Evolutionary conservation across 2,329 filamentous ascomycete genomes (phyloP), one percentile per base, ranked within the genome.

Genomic region (Paraphaeosphaeria sporulosa): DNA sequence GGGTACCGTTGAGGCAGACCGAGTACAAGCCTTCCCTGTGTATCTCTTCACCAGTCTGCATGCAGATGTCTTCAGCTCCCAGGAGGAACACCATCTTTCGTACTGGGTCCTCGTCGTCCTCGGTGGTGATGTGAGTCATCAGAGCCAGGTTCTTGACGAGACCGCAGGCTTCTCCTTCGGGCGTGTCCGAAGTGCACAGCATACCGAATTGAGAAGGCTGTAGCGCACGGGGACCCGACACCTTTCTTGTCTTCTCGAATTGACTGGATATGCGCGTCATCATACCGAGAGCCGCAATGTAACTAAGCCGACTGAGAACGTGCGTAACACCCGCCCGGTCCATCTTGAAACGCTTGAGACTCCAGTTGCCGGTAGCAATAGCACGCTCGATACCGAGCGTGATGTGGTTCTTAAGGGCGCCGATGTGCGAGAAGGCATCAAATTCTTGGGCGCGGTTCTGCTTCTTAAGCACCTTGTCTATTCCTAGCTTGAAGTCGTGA

Each of bases 61-160:
- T 88, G 64, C 90, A 89, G 36, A 96, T 91, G 58, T 94, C 88
- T 78, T 92, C 92, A 2, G 92, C 90, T 47, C 96, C 94, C 27
- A 98, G 84, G 58, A 92, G 89, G 74, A 94, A 95, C 1, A 97
- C 89, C 76, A 96, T 88, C 71, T 92, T 90, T 70, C 89, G 90
- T 17, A 99, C 92, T 0, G 95, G 94, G 19, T 89, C 92, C 75
- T 98, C 95, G 58, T 97, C 93, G 58, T 96, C 93, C 65, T 97
- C 93, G 1, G 95, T 99, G 0, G 95, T 99, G 69, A 99, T 98
- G 74, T 99, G 96, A 54, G 96, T 99, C 95, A 99, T 99, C 59
- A 99, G 84, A 9, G 95, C 95, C 82, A 99, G 80, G 74, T 99
- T 99, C 84, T 99, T 99, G 69, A 99, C 94, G 59, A 99, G 81